phyloP scores from a whole-genome alignment of 345 rosid species.

The Lepidium aucheri region DNA sequence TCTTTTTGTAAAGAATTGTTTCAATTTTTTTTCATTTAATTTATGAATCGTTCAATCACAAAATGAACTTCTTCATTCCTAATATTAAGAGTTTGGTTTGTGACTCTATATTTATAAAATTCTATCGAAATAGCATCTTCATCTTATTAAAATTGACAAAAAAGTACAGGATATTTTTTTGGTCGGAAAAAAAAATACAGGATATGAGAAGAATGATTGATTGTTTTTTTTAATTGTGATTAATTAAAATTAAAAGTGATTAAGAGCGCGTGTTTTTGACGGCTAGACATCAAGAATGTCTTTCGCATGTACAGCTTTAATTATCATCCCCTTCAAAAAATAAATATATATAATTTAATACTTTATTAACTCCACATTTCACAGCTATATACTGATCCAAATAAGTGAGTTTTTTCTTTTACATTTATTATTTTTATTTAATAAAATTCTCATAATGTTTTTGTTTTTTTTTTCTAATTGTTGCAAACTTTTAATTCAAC shows the following conservation, averaged over 20 bases:
- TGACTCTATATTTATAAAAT: no score
- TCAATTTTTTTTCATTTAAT: no score
- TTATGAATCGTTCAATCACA: no score
- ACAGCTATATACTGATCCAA: neutral
- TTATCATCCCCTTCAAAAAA: neutral
- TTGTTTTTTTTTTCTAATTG: slow-evolving; percentile 10
- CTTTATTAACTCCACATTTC: neutral
- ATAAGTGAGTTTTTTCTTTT: neutral
- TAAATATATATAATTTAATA: neutral
- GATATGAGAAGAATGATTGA: neutral
- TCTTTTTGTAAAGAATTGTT: no score
- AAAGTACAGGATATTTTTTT: no score
- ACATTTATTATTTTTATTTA: neutral
- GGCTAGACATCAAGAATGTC: slow-evolving; percentile 34
- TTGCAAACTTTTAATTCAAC: slow-evolving; percentile 12
- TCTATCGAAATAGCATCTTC: no score
- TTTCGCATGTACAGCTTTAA: slow-evolving; percentile 7
- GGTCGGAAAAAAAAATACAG: no score
- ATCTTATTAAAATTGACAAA: no score
- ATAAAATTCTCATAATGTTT: neutral
- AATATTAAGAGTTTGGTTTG: no score
- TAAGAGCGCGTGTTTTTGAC: slow-evolving; percentile 27
- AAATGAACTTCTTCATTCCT: no score
- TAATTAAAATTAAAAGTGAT: neutral
- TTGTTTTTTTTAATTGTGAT: neutral